Base-by-base conservation (phyloP, 345 rosid species). In the Heritiera fomes region DNA sequence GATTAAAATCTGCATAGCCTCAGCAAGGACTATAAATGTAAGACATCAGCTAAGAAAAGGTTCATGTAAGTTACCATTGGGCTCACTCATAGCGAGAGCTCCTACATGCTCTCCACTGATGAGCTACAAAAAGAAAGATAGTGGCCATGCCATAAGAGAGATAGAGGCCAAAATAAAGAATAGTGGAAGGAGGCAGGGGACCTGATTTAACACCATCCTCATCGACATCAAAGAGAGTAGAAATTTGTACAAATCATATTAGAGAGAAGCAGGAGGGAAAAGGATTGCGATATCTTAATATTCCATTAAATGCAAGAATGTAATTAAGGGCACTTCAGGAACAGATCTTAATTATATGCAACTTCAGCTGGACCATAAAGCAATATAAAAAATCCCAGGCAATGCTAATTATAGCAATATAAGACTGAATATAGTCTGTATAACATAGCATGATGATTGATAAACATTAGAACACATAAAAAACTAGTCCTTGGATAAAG, bases 51-150 rank as follows among this genome's bases (percentile, higher is more conserved):
- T 28, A 15, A 55, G 30, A 8, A 71, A 79, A 65, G 28, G 50
- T 75, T 75, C 6, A 40, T 49, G 72, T 30, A 78, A 81, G 68
- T 82, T 91, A 95, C 99, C 92, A 81, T 93, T 95, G 69, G 99
- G 99, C 82, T 95, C 99, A 81, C 98, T 95, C 98, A 93, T 95
- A 14, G 99, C 97, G 82, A 95, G 97, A 79, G 98, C 99, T 82
- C 99, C 99, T 17, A 93, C 84, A 79, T 93, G 94, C 87, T 95
- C 99, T 78, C 99, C 99, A 43, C 94, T 92, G 85, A 95, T 92
- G 75, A 93, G 99, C 99, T 95, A 86, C 85, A 84, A 78, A 80
- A 79, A 47, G 86, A 80, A 23, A 23, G 75, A 78, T 32, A 65
- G 74, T 20, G 38, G 52, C 53, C 84, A 46, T 78, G 82, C n/a